A percentile compares a stretch with the other conserved stretches of the same genome.
These are phyloP conservation scores for Acer saccharum DNA, from an alignment of 345 rosid genomes.

Conservation along the genomic window DNA sequence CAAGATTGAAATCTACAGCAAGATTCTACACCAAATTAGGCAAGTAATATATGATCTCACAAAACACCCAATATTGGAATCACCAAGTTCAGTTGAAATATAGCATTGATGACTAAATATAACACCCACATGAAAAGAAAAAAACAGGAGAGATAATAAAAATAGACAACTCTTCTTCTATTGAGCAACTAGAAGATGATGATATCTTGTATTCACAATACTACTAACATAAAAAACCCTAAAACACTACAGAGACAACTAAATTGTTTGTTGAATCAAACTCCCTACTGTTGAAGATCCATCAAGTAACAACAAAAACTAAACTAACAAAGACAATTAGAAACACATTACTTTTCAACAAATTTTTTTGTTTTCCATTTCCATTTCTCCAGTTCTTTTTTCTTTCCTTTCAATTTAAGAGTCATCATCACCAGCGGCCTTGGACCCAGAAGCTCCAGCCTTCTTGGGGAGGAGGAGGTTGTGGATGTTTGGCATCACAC, in stretches of 20 bases:
- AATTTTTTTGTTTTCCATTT: background rate
- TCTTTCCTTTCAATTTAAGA: background rate
- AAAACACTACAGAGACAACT: constrained; percentile 10
- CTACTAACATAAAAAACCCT: constrained; percentile 1
- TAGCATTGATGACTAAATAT: background rate
- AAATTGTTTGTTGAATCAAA: background rate
- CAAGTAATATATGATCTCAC: background rate
- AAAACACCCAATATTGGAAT: background rate
- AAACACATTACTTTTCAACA: background rate
- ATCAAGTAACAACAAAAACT: constrained; percentile 5
- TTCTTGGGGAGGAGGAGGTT: constrained; percentile 91
- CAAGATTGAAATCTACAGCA: too few relatives aligned
- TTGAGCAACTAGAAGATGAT: constrained; percentile 19
- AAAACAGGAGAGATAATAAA: background rate
- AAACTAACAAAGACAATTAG: background rate
- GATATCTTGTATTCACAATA: constrained; percentile 18
- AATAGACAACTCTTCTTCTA: constrained; percentile 17
- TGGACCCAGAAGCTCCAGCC: constrained; percentile 65
- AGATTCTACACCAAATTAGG: too few relatives aligned
- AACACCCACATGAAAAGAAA: background rate
- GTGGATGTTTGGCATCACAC: constrained; percentile 97
- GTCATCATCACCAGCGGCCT: constrained; percentile 70
- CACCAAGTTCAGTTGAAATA: background rate
- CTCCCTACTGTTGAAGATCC: background rate
- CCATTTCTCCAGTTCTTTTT: background rate